Percentiles rank a stretch among this genome's conserved stretches.
These are phyloP conservation scores for Salix viminalis DNA, from an alignment of 345 rosid genomes.

Conservation along the genomic window DNA sequence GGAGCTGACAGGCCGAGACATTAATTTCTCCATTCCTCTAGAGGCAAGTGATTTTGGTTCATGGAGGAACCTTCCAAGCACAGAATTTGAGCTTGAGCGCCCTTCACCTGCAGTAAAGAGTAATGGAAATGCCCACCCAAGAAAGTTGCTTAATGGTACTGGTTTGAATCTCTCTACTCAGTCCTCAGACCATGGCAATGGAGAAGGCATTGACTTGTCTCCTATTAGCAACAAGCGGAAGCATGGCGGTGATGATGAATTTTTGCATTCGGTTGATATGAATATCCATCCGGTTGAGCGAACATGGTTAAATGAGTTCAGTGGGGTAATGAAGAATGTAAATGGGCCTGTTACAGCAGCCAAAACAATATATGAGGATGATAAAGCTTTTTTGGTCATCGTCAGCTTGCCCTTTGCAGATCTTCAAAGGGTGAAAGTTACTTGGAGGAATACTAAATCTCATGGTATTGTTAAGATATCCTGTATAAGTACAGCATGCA, in stretches of 20 bases:
- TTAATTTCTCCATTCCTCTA: conserved; percentile 62
- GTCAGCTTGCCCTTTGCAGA: conserved; percentile 76
- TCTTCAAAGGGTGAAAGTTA: conserved; percentile 76
- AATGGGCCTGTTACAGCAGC: conserved; percentile 87
- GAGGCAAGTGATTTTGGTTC: conserved; percentile 92
- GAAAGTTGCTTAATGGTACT: conserved; percentile 78
- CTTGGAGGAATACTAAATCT: conserved; percentile 68
- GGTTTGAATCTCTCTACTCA: conserved; percentile 80
- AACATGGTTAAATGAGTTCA: conserved; percentile 70
- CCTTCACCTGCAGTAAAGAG: conserved; percentile 35
- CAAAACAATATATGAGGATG: conserved; percentile 76
- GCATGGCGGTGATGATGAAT: conserved; percentile 59
- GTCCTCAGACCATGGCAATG: conserved; percentile 51
- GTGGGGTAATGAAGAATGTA: conserved; percentile 74
- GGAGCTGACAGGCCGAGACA: conserved; percentile 88
- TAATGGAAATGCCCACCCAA: conserved; percentile 36
- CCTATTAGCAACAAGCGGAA: conserved; percentile 64
- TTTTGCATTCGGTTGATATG: conserved; percentile 46
- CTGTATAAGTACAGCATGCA: conserved; percentile 65
- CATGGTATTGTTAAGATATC: conserved; percentile 85
- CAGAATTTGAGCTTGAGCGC: conserved; percentile 92
- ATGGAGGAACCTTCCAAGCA: conserved; percentile 90
- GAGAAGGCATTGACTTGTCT: conserved; percentile 64
- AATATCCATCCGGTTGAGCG: conserved; percentile 68
- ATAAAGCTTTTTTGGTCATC: conserved; percentile 61